Evolutionary conservation across 192 early-diverging fungal genomes (phyloP).

Genomic region (Dissophora globulifera): DNA sequence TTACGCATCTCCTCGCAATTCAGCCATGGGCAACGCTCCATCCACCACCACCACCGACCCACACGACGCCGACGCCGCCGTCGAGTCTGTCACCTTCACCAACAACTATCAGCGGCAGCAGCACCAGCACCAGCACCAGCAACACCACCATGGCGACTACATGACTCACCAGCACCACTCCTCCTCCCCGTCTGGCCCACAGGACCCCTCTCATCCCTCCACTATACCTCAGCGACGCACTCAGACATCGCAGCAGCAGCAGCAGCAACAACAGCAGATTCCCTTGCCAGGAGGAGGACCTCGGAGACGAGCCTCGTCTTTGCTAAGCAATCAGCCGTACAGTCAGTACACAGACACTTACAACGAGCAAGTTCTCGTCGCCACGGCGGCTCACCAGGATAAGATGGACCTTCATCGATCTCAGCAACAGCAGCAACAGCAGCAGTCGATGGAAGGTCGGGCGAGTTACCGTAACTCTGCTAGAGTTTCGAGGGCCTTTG

Average conservation of each 20-base stretch:
- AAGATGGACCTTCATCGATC: no score
- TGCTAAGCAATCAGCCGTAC: constrained; percentile 20
- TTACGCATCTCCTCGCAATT: neutral
- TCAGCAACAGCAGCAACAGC: constrained; percentile 27
- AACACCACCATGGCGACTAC: constrained; percentile 7
- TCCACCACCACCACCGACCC: constrained; percentile 19
- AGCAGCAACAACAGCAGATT: constrained; percentile 6
- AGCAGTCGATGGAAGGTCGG: constrained; percentile 22
- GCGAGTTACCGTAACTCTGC: constrained; percentile 52
- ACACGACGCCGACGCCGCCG: constrained; percentile 12
- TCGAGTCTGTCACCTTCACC: constrained; percentile 49
- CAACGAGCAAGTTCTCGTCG: constrained; percentile 41
- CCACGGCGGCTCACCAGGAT: constrained; percentile 48
- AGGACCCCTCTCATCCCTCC: constrained; percentile 42
- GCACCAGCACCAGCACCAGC: constrained; percentile 14
- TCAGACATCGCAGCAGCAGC: neutral
- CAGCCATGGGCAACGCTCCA: constrained; percentile 44
- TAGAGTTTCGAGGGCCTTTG: constrained; percentile 45
- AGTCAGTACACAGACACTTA: constrained; percentile 33
- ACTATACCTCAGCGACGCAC: constrained; percentile 11
- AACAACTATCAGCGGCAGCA: constrained; percentile 23
- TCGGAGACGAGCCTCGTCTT: constrained; percentile 36
- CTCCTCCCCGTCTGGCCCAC: constrained; percentile 16
- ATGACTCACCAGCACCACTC: constrained; percentile 24
- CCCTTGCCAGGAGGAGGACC: constrained; percentile 34